phyloP scores from a whole-genome alignment of 1,139 yeast species.

The Chernovozyma aurita region DNA sequence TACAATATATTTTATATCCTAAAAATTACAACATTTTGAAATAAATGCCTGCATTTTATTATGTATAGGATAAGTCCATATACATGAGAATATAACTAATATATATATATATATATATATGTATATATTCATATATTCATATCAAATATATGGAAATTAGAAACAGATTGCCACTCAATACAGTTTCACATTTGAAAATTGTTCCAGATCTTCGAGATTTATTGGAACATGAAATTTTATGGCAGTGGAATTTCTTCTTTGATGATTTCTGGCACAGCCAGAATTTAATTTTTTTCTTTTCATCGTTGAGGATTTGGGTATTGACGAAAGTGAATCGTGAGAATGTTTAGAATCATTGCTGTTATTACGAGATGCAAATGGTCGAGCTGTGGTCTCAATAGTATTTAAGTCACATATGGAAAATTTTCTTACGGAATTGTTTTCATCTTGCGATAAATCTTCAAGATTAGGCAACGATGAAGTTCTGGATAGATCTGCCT shows the following conservation, averaged over 20 bases:
- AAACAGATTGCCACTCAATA: too few relatives aligned
- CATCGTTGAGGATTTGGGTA: conserved; percentile 2
- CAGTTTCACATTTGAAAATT: too few relatives aligned
- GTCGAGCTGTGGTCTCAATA: conserved; percentile 10
- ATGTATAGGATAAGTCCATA: too few relatives aligned
- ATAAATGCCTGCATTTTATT: too few relatives aligned
- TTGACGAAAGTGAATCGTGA: conserved; percentile 5
- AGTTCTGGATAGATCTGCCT: conserved; percentile 3
- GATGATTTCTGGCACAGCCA: conserved; percentile 8
- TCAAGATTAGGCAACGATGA: conserved; percentile 11
- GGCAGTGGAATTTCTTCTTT: conserved; percentile 29
- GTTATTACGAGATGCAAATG: not conserved
- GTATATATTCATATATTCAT: too few relatives aligned
- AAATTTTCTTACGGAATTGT: conserved; percentile 7
- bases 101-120: too few relatives aligned
- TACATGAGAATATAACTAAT: too few relatives aligned
- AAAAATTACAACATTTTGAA: too few relatives aligned
- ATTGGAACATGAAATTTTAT: conserved; percentile 24
- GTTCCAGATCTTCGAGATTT: conserved; percentile 1
- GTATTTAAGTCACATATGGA: conserved; percentile 24
- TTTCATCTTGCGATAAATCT: not conserved
- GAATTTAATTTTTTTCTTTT: conserved; percentile 7
- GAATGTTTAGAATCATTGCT: not conserved
- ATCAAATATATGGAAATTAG: too few relatives aligned
- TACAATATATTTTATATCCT: not conserved